These are phyloP conservation scores for Trichoderma erinaceum DNA, from an alignment of 495 filamentous ascomycete species.

Conservation along the genomic window DNA sequence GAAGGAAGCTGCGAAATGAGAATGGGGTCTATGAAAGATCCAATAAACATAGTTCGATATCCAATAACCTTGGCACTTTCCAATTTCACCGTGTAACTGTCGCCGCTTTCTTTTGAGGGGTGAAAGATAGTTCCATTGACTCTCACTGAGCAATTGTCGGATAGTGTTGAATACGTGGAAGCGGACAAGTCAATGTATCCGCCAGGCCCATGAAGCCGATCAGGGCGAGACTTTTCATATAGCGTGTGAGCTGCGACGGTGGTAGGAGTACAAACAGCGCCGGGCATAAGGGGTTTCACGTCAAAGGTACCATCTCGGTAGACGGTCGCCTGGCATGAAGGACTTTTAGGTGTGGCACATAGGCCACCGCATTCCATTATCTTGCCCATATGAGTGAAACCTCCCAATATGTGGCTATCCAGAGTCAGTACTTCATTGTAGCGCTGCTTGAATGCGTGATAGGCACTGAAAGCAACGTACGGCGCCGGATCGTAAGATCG, in stretches of 20 bases:
- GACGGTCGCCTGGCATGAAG: slow-evolving; percentile 31
- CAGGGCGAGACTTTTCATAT: slow-evolving; percentile 46
- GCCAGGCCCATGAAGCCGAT: slow-evolving; percentile 41
- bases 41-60: slow-evolving; percentile 41
- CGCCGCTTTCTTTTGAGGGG: background rate
- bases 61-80: slow-evolving; percentile 38
- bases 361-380: slow-evolving; percentile 46
- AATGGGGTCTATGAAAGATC: slow-evolving; percentile 36
- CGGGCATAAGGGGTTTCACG: slow-evolving; percentile 30
- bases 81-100: slow-evolving; percentile 39
- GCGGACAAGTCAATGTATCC: slow-evolving; percentile 36
- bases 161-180: slow-evolving; percentile 34
- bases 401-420: background rate
- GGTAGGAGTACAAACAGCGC: slow-evolving; percentile 35
- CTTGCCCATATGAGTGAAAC: slow-evolving; percentile 42
- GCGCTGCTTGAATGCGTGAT: slow-evolving; percentile 15
- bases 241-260: slow-evolving; percentile 46
- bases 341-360: slow-evolving; percentile 43
- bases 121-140: slow-evolving; percentile 34
- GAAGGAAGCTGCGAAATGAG: slow-evolving; percentile 21
- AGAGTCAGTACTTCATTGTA: background rate
- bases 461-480: slow-evolving; percentile 37
- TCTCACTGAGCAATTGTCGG: slow-evolving; percentile 34
- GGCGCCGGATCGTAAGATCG: slow-evolving; percentile 46
- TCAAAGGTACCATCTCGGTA: slow-evolving; percentile 38